Conservation (phyloP, 441 rosid genomes). For the Adansonia madagascariensis region DNA sequence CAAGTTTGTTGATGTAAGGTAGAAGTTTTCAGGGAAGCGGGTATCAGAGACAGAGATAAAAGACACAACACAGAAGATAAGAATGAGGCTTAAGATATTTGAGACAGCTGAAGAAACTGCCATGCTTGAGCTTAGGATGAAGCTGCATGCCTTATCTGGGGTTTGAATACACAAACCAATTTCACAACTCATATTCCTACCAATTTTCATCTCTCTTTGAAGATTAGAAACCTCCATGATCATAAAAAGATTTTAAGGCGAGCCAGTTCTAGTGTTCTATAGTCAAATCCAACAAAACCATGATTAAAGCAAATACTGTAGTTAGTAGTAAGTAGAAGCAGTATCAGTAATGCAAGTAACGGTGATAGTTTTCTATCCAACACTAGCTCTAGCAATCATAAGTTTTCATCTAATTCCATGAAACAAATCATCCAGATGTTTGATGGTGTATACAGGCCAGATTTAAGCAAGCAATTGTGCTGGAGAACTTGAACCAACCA, state of each 20-base stretch:
- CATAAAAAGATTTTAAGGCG: conserved; percentile 56
- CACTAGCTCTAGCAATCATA: neutral
- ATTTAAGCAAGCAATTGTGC: conserved; percentile 38
- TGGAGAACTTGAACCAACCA: conserved; percentile 28
- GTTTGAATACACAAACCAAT: conserved; percentile 82
- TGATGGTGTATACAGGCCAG: conserved; percentile 53
- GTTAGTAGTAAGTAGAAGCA: neutral
- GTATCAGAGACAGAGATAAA: conserved; percentile 75
- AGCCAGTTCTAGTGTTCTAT: conserved; percentile 25
- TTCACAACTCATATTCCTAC: conserved; percentile 53
- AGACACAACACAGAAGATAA: conserved; percentile 79
- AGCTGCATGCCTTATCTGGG: conserved; percentile 83
- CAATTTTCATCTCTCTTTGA: conserved; percentile 59
- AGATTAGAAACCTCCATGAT: conserved; percentile 65
- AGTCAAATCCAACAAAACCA: conserved; percentile 28
- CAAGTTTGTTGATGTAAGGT: conserved; percentile 81
- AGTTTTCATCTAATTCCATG: conserved; percentile 15
- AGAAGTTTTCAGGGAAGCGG: conserved; percentile 89
- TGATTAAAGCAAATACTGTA: conserved; percentile 31
- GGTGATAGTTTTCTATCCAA: neutral
- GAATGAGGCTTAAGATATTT: conserved; percentile 94
- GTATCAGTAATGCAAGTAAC: neutral
- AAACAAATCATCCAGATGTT: conserved; percentile 31
- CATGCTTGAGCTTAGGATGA: conserved; percentile 66
- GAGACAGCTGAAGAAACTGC: conserved; percentile 82